Evolutionary conservation across 345 rosid genomes (phyloP).

Genomic region (Psidium friedrichsthalianum): DNA sequence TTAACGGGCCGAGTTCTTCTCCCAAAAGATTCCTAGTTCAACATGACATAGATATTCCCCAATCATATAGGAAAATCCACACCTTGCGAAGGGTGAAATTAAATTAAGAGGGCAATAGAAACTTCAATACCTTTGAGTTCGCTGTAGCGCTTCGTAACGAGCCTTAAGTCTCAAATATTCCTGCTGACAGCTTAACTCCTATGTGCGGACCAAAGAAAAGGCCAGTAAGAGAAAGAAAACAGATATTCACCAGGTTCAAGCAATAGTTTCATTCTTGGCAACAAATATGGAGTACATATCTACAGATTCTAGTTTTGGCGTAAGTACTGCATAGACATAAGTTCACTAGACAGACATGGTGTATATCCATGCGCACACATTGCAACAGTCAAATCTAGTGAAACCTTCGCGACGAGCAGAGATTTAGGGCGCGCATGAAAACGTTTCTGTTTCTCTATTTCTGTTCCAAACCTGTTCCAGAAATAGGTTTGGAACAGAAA

Average conservation of each 20-base stretch:
- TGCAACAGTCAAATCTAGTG: neutral
- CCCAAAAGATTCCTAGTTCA: constrained; percentile 67
- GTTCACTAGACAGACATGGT: neutral
- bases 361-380: neutral
- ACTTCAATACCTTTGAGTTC: constrained; percentile 53
- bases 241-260: neutral
- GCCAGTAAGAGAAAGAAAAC: neutral
- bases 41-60: neutral
- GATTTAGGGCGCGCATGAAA: too few species aligned
- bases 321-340: neutral
- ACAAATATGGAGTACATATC: neutral
- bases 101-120: neutral
- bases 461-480: too few species aligned
- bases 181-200: constrained; percentile 92
- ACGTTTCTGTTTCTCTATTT: too few species aligned
- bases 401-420: neutral
- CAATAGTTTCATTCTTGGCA: neutral
- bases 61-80: neutral
- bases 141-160: constrained; percentile 68
- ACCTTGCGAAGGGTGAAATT: neutral
- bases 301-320: neutral
- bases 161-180: constrained; percentile 96
- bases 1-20: constrained; percentile 85
- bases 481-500: too few species aligned
- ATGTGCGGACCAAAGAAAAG: neutral